These are phyloP conservation scores for Vitis hybrid DNA, from an alignment of 177 flowering plant genomes.

Conservation along the genomic window DNA sequence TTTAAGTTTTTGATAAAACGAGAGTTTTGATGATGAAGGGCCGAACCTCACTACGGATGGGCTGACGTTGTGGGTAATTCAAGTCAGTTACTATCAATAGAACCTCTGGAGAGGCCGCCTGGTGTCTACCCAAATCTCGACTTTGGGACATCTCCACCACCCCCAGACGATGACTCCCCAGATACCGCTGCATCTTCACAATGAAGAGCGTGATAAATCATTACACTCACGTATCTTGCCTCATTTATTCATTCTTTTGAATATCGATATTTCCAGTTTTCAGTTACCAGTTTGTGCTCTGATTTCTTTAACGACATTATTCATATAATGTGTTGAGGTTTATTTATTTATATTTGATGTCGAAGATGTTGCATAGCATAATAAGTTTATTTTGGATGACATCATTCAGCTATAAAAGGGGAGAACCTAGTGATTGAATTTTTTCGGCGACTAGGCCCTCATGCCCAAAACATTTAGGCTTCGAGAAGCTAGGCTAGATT, in stretches of 20 bases:
- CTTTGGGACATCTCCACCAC: constrained; percentile 52
- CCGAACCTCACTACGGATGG: constrained; percentile 99
- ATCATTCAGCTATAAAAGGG: too few relatives aligned
- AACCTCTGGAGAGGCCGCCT: constrained; percentile 81
- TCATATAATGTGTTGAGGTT: too few relatives aligned
- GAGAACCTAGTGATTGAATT: too few relatives aligned
- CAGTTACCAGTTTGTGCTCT: too few relatives aligned
- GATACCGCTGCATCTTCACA: constrained; percentile 23
- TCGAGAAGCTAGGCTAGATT: too few relatives aligned
- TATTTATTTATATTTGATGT: too few relatives aligned
- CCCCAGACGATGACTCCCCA: constrained; percentile 34
- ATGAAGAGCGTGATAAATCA: constrained; percentile 12
- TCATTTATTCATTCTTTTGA: constrained; percentile 46
- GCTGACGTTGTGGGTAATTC: constrained; percentile 98
- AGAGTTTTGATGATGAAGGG: constrained; percentile 40
- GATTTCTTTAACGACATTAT: too few relatives aligned
- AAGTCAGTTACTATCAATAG: constrained; percentile 72
- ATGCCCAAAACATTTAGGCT: too few relatives aligned
- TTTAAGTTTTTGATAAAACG: neutral
- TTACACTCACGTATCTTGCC: too few relatives aligned
- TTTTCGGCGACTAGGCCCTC: too few relatives aligned
- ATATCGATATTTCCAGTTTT: constrained; percentile 4
- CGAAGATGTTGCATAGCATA: too few relatives aligned
- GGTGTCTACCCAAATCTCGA: constrained; percentile 77
- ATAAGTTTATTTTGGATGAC: too few relatives aligned